Evolutionary conservation across 257 asterid genomes (phyloP).

Genomic region (Salvia rosmarinus): DNA sequence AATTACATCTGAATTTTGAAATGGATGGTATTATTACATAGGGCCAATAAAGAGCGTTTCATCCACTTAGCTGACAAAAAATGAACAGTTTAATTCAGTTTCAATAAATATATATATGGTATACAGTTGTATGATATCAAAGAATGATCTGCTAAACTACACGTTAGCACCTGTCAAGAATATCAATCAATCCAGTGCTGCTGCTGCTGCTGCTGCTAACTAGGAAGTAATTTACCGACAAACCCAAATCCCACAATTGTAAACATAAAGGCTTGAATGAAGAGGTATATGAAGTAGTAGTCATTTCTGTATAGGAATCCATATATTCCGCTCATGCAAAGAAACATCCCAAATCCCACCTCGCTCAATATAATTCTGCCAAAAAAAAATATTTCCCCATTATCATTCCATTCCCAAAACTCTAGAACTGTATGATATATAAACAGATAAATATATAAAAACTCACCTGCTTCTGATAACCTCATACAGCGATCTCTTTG

Average conservation of each 20-base stretch:
- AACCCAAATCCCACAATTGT: conserved; percentile 48
- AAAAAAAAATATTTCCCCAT: not conserved
- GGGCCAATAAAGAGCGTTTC: no score
- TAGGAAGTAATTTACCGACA: conserved; percentile 40
- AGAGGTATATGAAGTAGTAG: conserved; percentile 42
- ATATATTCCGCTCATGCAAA: conserved; percentile 43
- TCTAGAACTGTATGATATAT: no score
- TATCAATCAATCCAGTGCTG: not conserved
- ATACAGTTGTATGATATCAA: no score
- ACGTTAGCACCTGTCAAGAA: no score
- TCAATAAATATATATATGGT: no score
- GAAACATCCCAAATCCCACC: conserved; percentile 43
- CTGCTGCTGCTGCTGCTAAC: not conserved
- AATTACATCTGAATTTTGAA: no score
- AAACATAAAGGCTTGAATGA: conserved; percentile 48
- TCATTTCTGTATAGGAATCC: conserved; percentile 42
- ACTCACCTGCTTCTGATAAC: conserved; percentile 44
- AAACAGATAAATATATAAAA: no score
- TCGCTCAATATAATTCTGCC: conserved; percentile 42
- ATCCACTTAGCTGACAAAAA: not conserved
- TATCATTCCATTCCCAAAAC: not conserved
- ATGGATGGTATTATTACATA: no score
- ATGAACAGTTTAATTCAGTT: not conserved
- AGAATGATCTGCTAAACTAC: not conserved
- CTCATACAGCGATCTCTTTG: conserved; percentile 38